A percentile compares a stretch with the other conserved stretches of the same genome.
Conservation (phyloP, 2,329 filamentous ascomycete species). For the Stachybotrys chlorohalonatus region DNA sequence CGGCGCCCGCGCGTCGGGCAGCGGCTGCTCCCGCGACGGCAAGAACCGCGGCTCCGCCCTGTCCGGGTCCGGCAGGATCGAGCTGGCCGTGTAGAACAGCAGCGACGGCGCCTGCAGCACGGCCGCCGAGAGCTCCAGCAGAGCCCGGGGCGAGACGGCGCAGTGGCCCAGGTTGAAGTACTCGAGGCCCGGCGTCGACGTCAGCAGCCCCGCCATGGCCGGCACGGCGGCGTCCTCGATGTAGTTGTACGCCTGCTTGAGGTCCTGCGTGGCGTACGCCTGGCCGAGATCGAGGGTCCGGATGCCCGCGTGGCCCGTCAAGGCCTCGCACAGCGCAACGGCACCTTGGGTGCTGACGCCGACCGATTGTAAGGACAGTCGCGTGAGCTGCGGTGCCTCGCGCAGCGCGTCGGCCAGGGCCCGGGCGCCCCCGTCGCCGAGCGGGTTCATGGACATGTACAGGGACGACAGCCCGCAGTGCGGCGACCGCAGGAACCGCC, state of each 20-base stretch:
- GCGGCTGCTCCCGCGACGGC: conserved; percentile 15
- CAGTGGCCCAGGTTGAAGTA: conserved; percentile 34
- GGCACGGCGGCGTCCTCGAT: conserved; percentile 27
- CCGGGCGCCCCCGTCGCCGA: conserved; percentile 21
- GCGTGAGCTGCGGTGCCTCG: conserved; percentile 21
- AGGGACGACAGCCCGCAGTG: conserved; percentile 23
- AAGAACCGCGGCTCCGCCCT: conserved; percentile 14
- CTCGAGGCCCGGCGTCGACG: conserved; percentile 19
- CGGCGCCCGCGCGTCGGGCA: conserved; percentile 13
- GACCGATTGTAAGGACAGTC: conserved; percentile 32
- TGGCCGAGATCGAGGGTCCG: conserved; percentile 34
- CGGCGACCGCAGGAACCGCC: conserved; percentile 20
- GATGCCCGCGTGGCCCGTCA: conserved; percentile 24
- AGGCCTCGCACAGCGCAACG: conserved; percentile 25
- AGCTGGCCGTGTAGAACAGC: conserved; percentile 25
- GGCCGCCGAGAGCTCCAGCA: conserved; percentile 17
- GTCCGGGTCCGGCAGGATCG: conserved; percentile 22
- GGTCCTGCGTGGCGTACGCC: conserved; percentile 35
- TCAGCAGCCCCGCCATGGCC: conserved; percentile 24
- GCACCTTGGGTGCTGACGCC: conserved; percentile 31
- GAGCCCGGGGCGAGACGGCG: conserved; percentile 17
- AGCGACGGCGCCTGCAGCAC: conserved; percentile 21
- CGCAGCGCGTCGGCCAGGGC: conserved; percentile 20
- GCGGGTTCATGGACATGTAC: conserved; percentile 28
- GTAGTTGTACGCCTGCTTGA: conserved; percentile 36